A percentile compares a stretch with the other conserved stretches of the same genome.
phyloP scores from a whole-genome alignment of 2,329 filamentous ascomycete species.

The Hymenoscyphus scutula region DNA sequence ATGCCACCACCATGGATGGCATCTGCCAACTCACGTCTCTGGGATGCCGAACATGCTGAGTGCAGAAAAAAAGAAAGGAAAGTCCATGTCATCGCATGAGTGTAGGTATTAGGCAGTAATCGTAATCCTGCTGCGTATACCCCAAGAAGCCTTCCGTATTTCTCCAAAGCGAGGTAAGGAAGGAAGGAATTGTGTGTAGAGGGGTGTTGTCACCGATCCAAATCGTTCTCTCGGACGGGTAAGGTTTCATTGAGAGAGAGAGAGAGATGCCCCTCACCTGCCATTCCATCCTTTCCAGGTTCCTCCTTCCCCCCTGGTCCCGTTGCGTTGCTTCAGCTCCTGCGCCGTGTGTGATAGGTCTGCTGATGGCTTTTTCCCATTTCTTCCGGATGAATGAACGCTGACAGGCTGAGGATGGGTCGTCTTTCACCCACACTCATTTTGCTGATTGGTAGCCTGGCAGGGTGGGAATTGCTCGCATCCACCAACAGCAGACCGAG shows the following conservation, averaged over 20 bases:
- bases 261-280: neutral
- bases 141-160: neutral
- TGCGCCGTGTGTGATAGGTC: slow-evolving; percentile 14
- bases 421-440: slow-evolving; percentile 5
- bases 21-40: slow-evolving; percentile 1
- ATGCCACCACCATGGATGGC: slow-evolving; percentile 3
- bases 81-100: slow-evolving; percentile 2
- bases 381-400: slow-evolving; percentile 12
- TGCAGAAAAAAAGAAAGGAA: slow-evolving; percentile 6
- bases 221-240: neutral
- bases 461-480: neutral
- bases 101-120: slow-evolving; percentile 10
- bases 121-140: neutral
- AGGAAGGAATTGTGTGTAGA: neutral
- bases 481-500: slow-evolving; percentile 15
- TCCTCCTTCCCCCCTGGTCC: neutral
- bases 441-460: slow-evolving; percentile 12
- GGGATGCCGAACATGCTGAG: neutral
- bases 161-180: too few species aligned
- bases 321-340: neutral
- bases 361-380: slow-evolving; percentile 12
- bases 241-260: neutral
- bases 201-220: neutral
- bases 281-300: too few species aligned
- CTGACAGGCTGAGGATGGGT: slow-evolving; percentile 13